phyloP scores from a whole-genome alignment of 768 basidiomycete species.

The Mycena haematopus region DNA sequence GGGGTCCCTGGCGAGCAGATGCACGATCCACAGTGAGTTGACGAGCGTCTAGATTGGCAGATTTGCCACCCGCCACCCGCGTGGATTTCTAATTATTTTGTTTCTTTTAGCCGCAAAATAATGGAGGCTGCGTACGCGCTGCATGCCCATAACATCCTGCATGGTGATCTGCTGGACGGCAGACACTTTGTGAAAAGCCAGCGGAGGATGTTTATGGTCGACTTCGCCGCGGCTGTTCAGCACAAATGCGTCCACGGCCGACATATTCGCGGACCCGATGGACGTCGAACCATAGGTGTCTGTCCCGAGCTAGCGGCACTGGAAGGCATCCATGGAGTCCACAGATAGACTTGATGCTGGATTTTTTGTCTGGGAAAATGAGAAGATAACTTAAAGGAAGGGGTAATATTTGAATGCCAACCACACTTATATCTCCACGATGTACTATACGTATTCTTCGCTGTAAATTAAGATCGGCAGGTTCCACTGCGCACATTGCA shows the following conservation, averaged over 20 bases:
- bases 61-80: too few relatives aligned
- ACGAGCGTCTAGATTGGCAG: too few relatives aligned
- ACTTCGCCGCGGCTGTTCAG: constrained; percentile 31
- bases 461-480: not conserved
- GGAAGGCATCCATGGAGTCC: constrained; percentile 17
- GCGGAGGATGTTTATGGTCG: constrained; percentile 33
- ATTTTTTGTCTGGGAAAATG: not conserved
- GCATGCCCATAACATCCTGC: constrained; percentile 32
- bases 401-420: constrained; percentile 1
- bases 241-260: constrained; percentile 29
- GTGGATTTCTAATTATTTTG: not conserved
- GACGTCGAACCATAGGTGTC: not conserved
- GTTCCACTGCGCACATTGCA: too few relatives aligned
- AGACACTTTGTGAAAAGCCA: constrained; percentile 31
- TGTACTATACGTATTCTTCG: not conserved
- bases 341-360: not conserved
- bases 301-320: constrained; percentile 25
- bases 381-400: not conserved
- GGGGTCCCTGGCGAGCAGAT: constrained; percentile 16
- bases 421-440: not conserved
- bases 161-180: constrained; percentile 33
- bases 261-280: constrained; percentile 15
- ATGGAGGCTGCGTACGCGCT: constrained; percentile 33
- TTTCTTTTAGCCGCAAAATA: constrained; percentile 29
- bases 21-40: constrained; percentile 21